phyloP scores from a whole-genome alignment of 2,329 filamentous ascomycete genomes.

The Fusarium metavorans region DNA sequence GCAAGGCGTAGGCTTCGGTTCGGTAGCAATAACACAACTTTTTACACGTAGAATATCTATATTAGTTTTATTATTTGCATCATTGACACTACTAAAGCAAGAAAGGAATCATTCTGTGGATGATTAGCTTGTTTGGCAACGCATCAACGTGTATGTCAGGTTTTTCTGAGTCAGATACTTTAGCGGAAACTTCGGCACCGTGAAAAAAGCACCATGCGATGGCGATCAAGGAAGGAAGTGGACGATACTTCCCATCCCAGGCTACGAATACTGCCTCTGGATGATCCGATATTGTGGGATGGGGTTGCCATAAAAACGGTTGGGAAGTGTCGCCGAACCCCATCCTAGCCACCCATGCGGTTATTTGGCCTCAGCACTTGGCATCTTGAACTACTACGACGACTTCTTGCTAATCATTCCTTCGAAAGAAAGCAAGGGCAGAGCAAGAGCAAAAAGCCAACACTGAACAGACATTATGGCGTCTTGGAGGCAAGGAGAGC shows the following conservation, averaged over 20 bases:
- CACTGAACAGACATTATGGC: not conserved
- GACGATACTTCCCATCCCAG: not conserved
- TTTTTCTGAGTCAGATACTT: not conserved
- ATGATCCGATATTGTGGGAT: not conserved
- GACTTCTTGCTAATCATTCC: not conserved
- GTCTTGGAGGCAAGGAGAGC: constrained; percentile 9
- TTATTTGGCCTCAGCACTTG: not conserved
- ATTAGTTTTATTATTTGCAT: not conserved
- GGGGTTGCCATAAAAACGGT: not conserved
- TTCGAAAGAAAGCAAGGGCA: not conserved
- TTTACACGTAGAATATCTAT: not conserved
- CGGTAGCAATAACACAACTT: not conserved
- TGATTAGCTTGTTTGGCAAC: not conserved
- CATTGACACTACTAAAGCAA: not conserved
- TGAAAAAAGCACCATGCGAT: not conserved
- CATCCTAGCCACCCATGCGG: not conserved
- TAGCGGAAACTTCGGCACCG: not conserved
- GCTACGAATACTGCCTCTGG: not conserved
- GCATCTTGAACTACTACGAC: not conserved
- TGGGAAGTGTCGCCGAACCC: not conserved
- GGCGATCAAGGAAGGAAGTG: not conserved
- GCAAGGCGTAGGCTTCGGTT: not conserved
- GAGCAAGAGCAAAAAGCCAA: not conserved
- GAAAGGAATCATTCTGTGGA: not conserved
- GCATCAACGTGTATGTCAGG: not conserved